These are phyloP conservation scores for Phanerochaete sordida DNA, from an alignment of 768 basidiomycete genomes.

Conservation along the genomic window DNA sequence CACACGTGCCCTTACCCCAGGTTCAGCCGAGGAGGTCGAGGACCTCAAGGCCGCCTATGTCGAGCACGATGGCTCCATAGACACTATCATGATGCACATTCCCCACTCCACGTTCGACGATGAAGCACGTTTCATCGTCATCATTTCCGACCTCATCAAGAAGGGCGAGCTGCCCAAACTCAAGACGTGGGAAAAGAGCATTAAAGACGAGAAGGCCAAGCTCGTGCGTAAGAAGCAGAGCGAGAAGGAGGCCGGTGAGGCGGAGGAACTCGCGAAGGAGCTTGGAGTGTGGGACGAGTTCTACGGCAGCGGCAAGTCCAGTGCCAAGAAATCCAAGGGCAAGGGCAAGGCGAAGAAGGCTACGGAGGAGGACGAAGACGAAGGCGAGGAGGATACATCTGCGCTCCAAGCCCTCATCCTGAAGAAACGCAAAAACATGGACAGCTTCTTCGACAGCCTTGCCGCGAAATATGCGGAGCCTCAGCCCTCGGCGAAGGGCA, in stretches of 20 bases:
- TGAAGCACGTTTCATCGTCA: slow-evolving; percentile 76
- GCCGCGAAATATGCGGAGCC: slow-evolving; percentile 70
- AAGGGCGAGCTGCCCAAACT: slow-evolving; percentile 54
- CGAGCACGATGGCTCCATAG: slow-evolving; percentile 70
- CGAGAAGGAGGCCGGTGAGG: slow-evolving; percentile 79
- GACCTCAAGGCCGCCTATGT: slow-evolving; percentile 78
- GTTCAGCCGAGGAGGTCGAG: slow-evolving; percentile 77
- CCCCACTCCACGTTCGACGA: slow-evolving; percentile 84
- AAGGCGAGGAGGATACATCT: slow-evolving; percentile 59
- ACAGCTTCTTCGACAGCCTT: slow-evolving; percentile 70
- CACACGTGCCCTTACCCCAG: slow-evolving; percentile 35
- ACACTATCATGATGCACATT: slow-evolving; percentile 77
- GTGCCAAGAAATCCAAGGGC: slow-evolving; percentile 51
- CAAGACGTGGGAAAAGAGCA: slow-evolving; percentile 62
- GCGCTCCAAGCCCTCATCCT: slow-evolving; percentile 79
- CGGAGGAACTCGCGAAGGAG: slow-evolving; percentile 79
- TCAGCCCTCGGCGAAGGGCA: slow-evolving; percentile 35
- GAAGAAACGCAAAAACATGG: slow-evolving; percentile 67
- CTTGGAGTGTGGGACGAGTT: slow-evolving; percentile 95
- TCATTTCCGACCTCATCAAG: slow-evolving; percentile 65
- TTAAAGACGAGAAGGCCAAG: slow-evolving; percentile 78
- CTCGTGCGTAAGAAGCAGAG: slow-evolving; percentile 70
- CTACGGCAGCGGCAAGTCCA: slow-evolving; percentile 72
- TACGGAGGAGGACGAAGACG: slow-evolving; percentile 29
- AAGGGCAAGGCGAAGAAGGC: slow-evolving; percentile 43